These are phyloP conservation scores for Trichophyton verrucosum DNA, from an alignment of 2,329 filamentous ascomycete species.

Conservation along the genomic window DNA sequence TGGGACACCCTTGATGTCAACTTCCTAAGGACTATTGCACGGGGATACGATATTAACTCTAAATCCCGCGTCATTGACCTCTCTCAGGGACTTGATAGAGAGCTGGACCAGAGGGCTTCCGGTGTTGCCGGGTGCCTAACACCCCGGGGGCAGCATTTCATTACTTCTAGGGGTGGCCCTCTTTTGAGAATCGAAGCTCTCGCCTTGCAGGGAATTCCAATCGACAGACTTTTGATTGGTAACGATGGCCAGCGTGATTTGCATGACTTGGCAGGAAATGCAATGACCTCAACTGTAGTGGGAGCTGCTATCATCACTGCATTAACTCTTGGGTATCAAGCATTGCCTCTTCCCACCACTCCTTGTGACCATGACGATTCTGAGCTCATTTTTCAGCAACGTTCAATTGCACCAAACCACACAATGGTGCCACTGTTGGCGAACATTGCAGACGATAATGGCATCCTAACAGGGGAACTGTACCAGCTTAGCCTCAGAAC, in stretches of 20 bases:
- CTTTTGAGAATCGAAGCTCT: constrained; percentile 53
- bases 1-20: constrained; percentile 55
- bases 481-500: constrained; percentile 22
- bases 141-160: constrained; percentile 49
- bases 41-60: constrained; percentile 45
- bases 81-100: constrained; percentile 60
- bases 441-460: constrained; percentile 4
- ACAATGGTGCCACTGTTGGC: constrained; percentile 13
- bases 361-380: neutral
- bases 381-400: neutral
- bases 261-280: constrained; percentile 63
- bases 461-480: constrained; percentile 14
- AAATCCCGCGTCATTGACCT: constrained; percentile 49
- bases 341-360: constrained; percentile 17
- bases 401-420: constrained; percentile 8
- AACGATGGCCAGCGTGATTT: constrained; percentile 50
- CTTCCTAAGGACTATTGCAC: constrained; percentile 38
- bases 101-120: constrained; percentile 34
- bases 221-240: constrained; percentile 50
- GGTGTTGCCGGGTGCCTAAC: constrained; percentile 58
- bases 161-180: constrained; percentile 48
- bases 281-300: constrained; percentile 64
- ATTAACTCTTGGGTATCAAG: constrained; percentile 34
- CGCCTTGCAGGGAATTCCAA: constrained; percentile 54
- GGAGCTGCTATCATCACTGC: constrained; percentile 50